Evolutionary conservation across 257 asterid species (phyloP), one percentile per base, ranked within the genome.

Genomic region (Haberlea rhodopensis): DNA sequence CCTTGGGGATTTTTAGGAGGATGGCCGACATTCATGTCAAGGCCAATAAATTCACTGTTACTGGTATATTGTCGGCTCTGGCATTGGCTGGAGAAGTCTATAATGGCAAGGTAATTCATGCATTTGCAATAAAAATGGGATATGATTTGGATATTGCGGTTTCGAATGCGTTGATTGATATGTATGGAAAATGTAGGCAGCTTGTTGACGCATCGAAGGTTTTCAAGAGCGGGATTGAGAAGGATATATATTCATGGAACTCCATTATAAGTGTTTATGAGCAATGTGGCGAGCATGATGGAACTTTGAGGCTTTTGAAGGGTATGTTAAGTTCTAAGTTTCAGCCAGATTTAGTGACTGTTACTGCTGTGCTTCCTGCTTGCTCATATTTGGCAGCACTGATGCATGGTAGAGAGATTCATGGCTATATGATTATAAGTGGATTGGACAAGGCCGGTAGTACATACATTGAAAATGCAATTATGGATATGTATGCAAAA

Each of bases 401-500:
- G 72, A 80, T 73, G 77, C 95, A 71, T 29, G n/a, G n/a, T n/a
- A 85, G 75, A 69, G 95, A 88, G 75, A 67, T 91, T 61, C 98
- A 91, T 20, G 80, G 86, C 1, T 75, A 81, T 74, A 83, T 91
- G 78, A 73, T 73, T 51, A 67, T 73, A 46, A 82, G 74, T 29
- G 80, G 87, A 32, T 64, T 82, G 75, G 68, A 73, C 62, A 74
- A 68, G 40, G 51, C 53, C 15, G 72, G 68, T 6, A 26, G 71
- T 68, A 75, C 86, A 0, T 70, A 72, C 74, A 75, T 72, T 5
- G 72, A 63, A 57, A 90, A 90, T 74, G 83, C 97, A 46, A 65
- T 92, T 20, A 80, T 92, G 91, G 95, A 92, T 79, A 89, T 89
- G 99, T 92, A 89, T 54, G 83, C 86, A 29, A 92, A 92, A 80